phyloP scores from a whole-genome alignment of 352 stramenopile genomes.

The Thraustochytrium striatum region DNA sequence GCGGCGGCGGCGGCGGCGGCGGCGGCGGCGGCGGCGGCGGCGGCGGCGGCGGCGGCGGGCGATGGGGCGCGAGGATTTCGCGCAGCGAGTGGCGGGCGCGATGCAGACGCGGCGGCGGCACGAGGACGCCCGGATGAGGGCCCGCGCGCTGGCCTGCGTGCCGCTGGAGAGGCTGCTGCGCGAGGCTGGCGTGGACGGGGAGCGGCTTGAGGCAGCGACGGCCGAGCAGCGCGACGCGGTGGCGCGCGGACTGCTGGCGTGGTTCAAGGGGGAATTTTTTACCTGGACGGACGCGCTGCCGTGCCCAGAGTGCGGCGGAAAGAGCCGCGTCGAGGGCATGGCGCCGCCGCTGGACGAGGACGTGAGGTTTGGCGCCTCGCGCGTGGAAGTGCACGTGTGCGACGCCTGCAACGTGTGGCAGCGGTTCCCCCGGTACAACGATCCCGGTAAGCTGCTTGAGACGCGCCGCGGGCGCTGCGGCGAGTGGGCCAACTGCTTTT shows the following conservation, averaged over 20 bases:
- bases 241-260: not conserved
- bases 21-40: no score
- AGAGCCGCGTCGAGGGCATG: no score
- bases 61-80: not conserved
- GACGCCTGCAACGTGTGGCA: constrained; percentile 58
- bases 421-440: constrained; percentile 81
- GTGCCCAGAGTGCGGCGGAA: not conserved
- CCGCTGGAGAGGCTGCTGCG: no score
- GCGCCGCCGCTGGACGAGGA: no score
- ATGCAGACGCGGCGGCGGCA: no score
- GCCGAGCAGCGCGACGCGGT: not conserved
- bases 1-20: no score
- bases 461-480: constrained; percentile 77
- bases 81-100: not conserved
- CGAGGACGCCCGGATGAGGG: no score
- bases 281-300: not conserved
- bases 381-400: constrained; percentile 80
- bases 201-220: not conserved
- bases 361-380: no score
- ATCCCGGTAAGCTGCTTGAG: constrained; percentile 72
- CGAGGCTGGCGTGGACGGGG: not conserved
- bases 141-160: no score
- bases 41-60: no score
- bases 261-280: not conserved
- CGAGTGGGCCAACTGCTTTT: constrained; percentile 89